Conservation (phyloP, 2,329 filamentous ascomycete species). For the Cladobotryum mycophilum region DNA sequence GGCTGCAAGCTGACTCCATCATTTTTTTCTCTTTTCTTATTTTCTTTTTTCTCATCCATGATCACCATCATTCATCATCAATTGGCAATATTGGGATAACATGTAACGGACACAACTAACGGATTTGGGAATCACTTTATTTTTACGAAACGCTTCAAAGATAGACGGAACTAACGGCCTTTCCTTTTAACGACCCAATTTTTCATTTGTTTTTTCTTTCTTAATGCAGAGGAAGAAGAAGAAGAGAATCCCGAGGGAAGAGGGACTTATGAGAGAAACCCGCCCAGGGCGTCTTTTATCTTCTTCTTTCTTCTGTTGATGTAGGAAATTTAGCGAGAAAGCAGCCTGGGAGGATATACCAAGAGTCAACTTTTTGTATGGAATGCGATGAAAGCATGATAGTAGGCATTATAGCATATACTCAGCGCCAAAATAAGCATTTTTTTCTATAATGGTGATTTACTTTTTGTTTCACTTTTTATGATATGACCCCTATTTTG, state of each 20-base stretch:
- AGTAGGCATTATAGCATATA: not conserved
- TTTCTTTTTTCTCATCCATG: not conserved
- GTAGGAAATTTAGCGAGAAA: not conserved
- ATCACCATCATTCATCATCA: too few relatives aligned
- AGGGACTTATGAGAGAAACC: too few relatives aligned
- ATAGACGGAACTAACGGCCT: conserved; percentile 12
- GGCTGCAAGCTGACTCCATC: conserved; percentile 10
- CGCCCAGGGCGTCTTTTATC: too few relatives aligned
- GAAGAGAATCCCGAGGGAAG: not conserved
- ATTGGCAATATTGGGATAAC: too few relatives aligned
- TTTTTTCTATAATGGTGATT: not conserved
- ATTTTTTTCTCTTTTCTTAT: conserved; percentile 1
- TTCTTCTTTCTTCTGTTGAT: too few relatives aligned
- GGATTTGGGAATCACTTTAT: not conserved
- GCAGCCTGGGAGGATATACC: conserved; percentile 12
- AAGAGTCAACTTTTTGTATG: conserved; percentile 2
- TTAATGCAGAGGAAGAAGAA: not conserved
- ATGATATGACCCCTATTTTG: not conserved
- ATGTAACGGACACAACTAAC: too few relatives aligned
- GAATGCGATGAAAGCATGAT: not conserved
- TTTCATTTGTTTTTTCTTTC: not conserved
- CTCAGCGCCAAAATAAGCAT: not conserved
- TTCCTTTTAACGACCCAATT: not conserved
- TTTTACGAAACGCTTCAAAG: not conserved
- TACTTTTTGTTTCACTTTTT: not conserved